A percentile compares a stretch with the other conserved stretches of the same genome.
Conservation (phyloP, 768 basidiomycete species). For the Russula sp. region DNA sequence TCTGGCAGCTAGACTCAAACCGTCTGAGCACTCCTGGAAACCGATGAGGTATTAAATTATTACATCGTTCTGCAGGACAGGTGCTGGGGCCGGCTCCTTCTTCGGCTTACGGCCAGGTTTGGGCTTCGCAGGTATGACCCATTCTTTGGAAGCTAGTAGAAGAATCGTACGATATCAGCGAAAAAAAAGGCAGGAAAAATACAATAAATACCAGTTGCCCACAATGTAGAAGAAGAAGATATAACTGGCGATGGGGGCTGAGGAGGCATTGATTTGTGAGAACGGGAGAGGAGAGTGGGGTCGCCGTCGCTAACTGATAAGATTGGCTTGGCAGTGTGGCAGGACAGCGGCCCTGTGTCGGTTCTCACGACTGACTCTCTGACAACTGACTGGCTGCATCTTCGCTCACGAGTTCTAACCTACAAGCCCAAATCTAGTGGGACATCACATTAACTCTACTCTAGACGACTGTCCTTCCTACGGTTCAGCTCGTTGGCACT, state of each 20-base stretch:
- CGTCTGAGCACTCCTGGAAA: constrained; percentile 15
- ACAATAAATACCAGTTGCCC: constrained; percentile 57
- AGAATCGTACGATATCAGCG: background rate
- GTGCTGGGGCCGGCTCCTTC: constrained; percentile 42
- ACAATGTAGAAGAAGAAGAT: constrained; percentile 52
- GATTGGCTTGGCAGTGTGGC: constrained; percentile 27
- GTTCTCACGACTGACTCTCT: constrained; percentile 7
- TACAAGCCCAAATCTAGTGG: background rate
- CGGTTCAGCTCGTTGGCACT: background rate
- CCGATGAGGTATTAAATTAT: constrained; percentile 21
- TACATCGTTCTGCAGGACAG: constrained; percentile 46
- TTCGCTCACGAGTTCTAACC: too few relatives aligned
- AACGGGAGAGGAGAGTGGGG: constrained; percentile 5
- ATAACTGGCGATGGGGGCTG: constrained; percentile 18
- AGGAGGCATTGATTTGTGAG: constrained; percentile 24
- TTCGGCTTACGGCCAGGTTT: constrained; percentile 87
- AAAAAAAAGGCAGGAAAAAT: background rate
- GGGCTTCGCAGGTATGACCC: constrained; percentile 80
- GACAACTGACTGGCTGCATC: too few relatives aligned
- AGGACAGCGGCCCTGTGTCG: background rate
- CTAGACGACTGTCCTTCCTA: background rate
- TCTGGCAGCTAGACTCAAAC: constrained; percentile 32
- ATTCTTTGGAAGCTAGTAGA: constrained; percentile 74
- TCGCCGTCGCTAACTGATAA: constrained; percentile 41
- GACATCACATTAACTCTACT: background rate